phyloP scores from a whole-genome alignment of 2,329 filamentous ascomycete species.

The Colletotrichum noveboracense region DNA sequence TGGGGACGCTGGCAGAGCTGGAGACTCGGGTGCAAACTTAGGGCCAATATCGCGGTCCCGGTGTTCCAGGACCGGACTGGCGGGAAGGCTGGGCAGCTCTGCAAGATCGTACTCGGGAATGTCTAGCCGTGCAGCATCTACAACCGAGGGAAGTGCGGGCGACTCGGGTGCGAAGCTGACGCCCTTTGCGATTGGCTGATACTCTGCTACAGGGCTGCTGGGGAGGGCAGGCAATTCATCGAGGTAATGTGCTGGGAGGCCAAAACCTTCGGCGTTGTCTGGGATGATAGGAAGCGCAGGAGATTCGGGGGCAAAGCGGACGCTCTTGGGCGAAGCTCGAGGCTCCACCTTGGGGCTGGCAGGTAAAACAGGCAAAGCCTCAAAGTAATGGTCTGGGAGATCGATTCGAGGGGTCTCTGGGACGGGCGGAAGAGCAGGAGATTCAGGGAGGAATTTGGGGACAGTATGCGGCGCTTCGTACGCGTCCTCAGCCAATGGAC shows the following conservation, averaged over 20 bases:
- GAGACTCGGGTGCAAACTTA: neutral
- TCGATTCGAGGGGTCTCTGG: neutral
- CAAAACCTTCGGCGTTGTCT: neutral
- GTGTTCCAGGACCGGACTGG: neutral
- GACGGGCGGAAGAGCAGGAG: neutral
- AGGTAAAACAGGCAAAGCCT: slow-evolving; percentile 1
- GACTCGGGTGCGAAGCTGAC: neutral
- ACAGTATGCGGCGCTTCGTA: neutral
- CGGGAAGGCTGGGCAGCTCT: neutral
- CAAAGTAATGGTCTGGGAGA: neutral
- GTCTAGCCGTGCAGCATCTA: neutral
- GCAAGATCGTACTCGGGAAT: neutral
- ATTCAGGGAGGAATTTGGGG: neutral
- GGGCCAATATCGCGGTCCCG: neutral
- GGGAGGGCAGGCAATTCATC: neutral
- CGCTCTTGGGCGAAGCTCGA: neutral
- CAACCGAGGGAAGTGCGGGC: neutral
- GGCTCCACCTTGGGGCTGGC: neutral
- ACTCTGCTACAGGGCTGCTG: neutral
- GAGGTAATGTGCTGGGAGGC: neutral
- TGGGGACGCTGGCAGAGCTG: neutral
- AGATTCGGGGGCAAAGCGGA: neutral
- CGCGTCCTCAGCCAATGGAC: neutral
- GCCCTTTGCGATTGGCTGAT: neutral
- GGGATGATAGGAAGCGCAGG: neutral